Evolutionary conservation across 164 flowering plant species (phyloP).

Genomic region (Piper longum): DNA sequence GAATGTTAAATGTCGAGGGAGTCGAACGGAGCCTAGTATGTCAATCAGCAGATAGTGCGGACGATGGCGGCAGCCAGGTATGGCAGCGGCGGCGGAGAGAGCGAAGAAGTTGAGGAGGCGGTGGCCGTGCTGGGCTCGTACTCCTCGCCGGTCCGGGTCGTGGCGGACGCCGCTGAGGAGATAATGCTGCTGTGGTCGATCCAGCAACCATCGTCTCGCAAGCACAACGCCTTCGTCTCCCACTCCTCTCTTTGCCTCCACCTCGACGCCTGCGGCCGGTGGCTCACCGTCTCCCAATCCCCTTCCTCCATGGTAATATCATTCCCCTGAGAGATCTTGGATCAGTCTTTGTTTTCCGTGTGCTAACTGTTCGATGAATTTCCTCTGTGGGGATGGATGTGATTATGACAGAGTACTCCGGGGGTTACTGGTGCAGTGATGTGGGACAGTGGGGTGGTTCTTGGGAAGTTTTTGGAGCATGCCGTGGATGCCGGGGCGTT

Average conservation of each 20-base stretch:
- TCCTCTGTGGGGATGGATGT: background rate
- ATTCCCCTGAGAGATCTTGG: background rate
- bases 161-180: conserved; percentile 51
- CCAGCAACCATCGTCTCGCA: conserved; percentile 58
- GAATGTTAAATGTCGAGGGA: no score
- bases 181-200: conserved; percentile 74
- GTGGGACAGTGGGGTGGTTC: conserved; percentile 92
- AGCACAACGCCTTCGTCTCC: conserved; percentile 59
- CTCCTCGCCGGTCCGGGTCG: conserved; percentile 27
- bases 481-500: conserved; percentile 53
- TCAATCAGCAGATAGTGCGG: no score
- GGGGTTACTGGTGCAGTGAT: conserved; percentile 91
- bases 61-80: background rate
- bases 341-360: background rate
- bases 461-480: conserved; percentile 82
- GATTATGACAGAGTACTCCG: conserved; percentile 35
- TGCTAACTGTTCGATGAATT: background rate
- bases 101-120: background rate
- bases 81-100: background rate
- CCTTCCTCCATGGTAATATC: conserved; percentile 64
- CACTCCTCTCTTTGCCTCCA: conserved; percentile 60
- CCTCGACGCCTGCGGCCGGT: conserved; percentile 72
- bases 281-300: conserved; percentile 65
- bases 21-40: no score
- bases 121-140: conserved; percentile 27